Conservation (phyloP, 352 stramenopile genomes). For the Pythium phragmiticola region DNA sequence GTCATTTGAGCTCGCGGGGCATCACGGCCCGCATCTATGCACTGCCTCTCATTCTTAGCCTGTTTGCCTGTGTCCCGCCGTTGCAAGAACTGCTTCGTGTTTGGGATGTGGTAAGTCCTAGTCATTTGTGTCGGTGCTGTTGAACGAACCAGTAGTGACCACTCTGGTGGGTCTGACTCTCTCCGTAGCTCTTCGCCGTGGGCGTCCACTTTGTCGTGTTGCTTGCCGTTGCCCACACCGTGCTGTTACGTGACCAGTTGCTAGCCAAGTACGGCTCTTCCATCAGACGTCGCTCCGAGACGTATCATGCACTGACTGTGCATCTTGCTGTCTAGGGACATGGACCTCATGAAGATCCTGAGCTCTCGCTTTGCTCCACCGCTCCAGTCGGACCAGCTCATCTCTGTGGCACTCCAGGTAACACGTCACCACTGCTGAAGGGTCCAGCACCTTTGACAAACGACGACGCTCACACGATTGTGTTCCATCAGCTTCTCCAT, state of each 20-base stretch:
- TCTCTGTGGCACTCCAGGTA: conserved; percentile 81
- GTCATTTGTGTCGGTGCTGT: background rate
- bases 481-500: conserved; percentile 57
- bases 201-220: conserved; percentile 91
- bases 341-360: conserved; percentile 89
- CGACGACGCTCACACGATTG: background rate
- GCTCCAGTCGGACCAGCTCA: conserved; percentile 79
- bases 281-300: background rate
- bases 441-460: background rate
- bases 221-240: conserved; percentile 84
- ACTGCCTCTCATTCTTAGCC: conserved; percentile 84
- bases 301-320: background rate
- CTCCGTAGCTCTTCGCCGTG: conserved; percentile 80
- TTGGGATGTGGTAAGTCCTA: conserved; percentile 84
- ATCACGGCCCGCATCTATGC: conserved; percentile 87
- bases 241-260: conserved; percentile 83
- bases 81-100: conserved; percentile 86
- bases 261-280: conserved; percentile 50
- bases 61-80: conserved; percentile 90
- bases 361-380: conserved; percentile 80
- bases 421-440: background rate
- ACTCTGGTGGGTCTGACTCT: background rate
- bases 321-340: conserved; percentile 44
- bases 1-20: conserved; percentile 66
- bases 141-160: background rate